Evolutionary conservation across 2,329 filamentous ascomycete species (phyloP).

Genomic region (Diplodia mutila): DNA sequence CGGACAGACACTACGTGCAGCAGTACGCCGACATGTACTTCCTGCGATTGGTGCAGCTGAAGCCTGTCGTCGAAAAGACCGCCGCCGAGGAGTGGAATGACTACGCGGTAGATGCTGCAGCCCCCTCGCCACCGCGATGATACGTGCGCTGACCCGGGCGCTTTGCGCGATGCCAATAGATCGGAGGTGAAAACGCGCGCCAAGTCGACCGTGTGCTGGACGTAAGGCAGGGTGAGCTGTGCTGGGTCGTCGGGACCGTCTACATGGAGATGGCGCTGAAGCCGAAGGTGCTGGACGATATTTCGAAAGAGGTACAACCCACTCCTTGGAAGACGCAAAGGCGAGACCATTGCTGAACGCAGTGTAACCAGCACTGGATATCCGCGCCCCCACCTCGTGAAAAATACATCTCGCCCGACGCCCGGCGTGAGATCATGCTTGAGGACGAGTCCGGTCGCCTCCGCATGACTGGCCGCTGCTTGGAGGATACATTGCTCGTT

Average conservation of each 20-base stretch:
- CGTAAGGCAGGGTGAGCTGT: constrained; percentile 91
- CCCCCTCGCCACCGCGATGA: neutral
- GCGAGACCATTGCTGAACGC: neutral
- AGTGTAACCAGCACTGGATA: constrained; percentile 74
- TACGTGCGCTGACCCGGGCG: neutral
- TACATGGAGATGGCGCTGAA: constrained; percentile 98
- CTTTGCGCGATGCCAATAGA: constrained; percentile 34
- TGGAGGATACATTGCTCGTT: constrained; percentile 74
- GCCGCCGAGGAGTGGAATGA: constrained; percentile 77
- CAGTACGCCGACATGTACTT: constrained; percentile 99
- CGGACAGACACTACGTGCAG: constrained; percentile 77
- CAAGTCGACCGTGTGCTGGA: constrained; percentile 88
- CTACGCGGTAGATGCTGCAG: constrained; percentile 56
- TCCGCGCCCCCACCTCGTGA: constrained; percentile 75
- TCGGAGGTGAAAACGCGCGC: constrained; percentile 75
- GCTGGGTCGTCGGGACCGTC: constrained; percentile 92
- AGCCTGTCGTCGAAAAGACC: constrained; percentile 75
- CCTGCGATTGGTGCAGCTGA: constrained; percentile 82
- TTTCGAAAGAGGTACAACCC: constrained; percentile 76
- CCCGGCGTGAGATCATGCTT: constrained; percentile 71
- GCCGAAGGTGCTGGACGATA: constrained; percentile 92
- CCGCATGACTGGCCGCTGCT: constrained; percentile 70
- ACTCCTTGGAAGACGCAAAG: neutral
- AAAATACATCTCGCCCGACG: constrained; percentile 71
- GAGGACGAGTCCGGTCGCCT: constrained; percentile 95